These are phyloP conservation scores for Dissophora ornata DNA, from an alignment of 192 early-diverging fungal species.

Conservation along the genomic window DNA sequence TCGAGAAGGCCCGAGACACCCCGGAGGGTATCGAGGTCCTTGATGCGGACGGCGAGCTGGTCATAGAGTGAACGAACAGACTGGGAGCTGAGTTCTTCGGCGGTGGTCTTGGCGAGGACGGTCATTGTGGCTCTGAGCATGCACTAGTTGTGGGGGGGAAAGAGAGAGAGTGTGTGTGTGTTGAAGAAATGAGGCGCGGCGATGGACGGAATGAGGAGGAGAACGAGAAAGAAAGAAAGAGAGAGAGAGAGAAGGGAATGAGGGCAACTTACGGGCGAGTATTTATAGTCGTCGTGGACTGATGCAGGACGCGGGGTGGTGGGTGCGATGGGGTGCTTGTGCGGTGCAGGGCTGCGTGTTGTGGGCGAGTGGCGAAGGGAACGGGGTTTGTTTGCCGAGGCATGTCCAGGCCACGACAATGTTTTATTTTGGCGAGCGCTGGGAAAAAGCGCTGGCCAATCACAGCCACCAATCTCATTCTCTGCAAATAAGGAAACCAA, in stretches of 20 bases:
- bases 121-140: slow-evolving; percentile 53
- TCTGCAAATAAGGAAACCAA: too few species aligned
- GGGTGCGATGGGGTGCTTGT: too few species aligned
- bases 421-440: too few species aligned
- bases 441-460: too few species aligned
- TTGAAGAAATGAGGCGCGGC: too few species aligned
- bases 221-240: slow-evolving; percentile 4
- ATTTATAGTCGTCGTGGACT: slow-evolving; percentile 16
- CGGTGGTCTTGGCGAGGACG: slow-evolving; percentile 40
- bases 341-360: background rate
- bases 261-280: slow-evolving; percentile 13
- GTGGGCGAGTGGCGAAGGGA: background rate
- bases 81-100: slow-evolving; percentile 32
- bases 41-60: slow-evolving; percentile 29
- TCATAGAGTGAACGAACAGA: slow-evolving; percentile 49
- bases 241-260: background rate
- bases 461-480: too few species aligned
- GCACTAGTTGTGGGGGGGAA: slow-evolving; percentile 22
- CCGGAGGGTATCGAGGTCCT: slow-evolving; percentile 32
- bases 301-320: background rate
- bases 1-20: slow-evolving; percentile 30
- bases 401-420: too few species aligned
- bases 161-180: background rate
- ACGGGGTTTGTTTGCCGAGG: too few species aligned
- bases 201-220: background rate